phyloP scores from a whole-genome alignment of 139 green algal genomes.

The Volvox reticuliferus region DNA sequence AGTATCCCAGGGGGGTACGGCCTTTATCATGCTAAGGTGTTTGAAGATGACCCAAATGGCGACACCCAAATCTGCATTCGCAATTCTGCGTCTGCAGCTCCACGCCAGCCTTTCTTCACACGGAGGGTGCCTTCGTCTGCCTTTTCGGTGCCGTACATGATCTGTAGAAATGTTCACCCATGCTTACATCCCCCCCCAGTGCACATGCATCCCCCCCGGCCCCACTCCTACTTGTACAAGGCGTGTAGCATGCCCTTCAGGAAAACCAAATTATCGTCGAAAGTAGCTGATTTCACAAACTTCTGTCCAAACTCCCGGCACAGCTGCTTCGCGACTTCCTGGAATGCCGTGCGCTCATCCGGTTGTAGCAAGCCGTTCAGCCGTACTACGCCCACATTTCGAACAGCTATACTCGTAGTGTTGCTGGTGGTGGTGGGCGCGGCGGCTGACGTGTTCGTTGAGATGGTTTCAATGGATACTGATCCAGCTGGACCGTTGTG shows the following conservation, averaged over 20 bases:
- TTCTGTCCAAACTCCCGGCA: conserved; percentile 66
- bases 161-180: too few relatives aligned
- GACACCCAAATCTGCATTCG: too few relatives aligned
- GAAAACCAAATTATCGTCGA: conserved; percentile 87
- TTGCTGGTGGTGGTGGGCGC: conserved; percentile 45
- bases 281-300: conserved; percentile 67
- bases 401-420: conserved; percentile 36
- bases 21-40: too few relatives aligned
- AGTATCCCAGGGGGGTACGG: too few relatives aligned
- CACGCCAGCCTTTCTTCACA: too few relatives aligned
- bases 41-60: too few relatives aligned
- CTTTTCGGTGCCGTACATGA: too few relatives aligned
- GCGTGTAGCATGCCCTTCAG: conserved; percentile 75
- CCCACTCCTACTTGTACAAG: conserved; percentile 63
- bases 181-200: background rate
- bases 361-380: conserved; percentile 78
- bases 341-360: conserved; percentile 82
- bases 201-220: too few relatives aligned
- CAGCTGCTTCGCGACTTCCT: conserved; percentile 82
- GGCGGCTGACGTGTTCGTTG: conserved; percentile 6
- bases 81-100: too few relatives aligned
- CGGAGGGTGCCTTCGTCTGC: too few relatives aligned
- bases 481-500: background rate
- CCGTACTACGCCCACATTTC: conserved; percentile 77
- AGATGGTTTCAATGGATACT: background rate